A percentile compares a stretch with the other conserved stretches of the same genome.
Conservation (phyloP, 495 filamentous ascomycete genomes). For the Aspergillus conjunctus region DNA sequence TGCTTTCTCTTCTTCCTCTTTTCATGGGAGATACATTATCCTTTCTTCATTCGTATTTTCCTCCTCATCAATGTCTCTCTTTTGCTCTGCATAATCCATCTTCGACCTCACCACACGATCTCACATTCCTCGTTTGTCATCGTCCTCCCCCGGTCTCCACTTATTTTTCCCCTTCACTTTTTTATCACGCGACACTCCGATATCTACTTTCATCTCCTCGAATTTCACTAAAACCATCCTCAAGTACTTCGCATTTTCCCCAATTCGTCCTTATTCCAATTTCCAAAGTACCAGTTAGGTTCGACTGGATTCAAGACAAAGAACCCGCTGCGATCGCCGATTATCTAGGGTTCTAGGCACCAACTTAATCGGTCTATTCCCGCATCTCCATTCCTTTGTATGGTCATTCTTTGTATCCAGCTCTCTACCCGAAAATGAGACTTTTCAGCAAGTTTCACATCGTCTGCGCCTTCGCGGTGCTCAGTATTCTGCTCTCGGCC, state of each 20-base stretch:
- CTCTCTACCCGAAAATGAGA: conserved; percentile 28
- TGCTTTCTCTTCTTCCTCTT: background rate
- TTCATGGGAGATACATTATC: conserved; percentile 1
- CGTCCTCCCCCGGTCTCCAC: background rate
- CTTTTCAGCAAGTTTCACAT: conserved; percentile 40
- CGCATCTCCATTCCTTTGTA: conserved; percentile 18
- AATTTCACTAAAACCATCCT: background rate
- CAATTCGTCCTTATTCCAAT: background rate
- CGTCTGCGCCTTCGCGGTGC: conserved; percentile 36
- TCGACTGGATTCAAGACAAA: conserved; percentile 9
- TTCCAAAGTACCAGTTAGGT: background rate
- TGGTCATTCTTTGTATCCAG: conserved; percentile 18
- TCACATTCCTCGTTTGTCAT: background rate
- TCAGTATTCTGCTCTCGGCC: conserved; percentile 39
- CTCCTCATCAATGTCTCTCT: background rate
- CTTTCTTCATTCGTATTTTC: background rate
- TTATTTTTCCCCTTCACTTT: conserved; percentile 1
- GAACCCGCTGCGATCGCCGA: conserved; percentile 13
- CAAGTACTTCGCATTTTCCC: background rate
- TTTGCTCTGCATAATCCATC: background rate
- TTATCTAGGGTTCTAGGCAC: conserved; percentile 11
- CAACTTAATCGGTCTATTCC: background rate
- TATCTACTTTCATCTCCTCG: background rate
- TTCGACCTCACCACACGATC: background rate
- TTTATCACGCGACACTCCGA: conserved; percentile 2